Conservation (phyloP, 805 yeast species). For the Wickerhamiella azyma region DNA sequence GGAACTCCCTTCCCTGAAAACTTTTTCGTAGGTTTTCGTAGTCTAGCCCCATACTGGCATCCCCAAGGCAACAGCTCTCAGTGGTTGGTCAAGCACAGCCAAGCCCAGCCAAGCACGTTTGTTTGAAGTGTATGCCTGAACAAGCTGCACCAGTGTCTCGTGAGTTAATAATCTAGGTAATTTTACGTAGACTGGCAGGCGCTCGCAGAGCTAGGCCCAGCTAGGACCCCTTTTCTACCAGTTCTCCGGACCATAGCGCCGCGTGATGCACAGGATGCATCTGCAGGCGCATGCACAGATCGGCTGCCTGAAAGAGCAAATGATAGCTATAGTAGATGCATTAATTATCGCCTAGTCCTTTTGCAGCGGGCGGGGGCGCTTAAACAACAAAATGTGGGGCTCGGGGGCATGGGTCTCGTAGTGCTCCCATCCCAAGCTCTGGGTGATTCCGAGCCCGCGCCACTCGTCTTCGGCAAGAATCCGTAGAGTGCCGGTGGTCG, state of each 20-base stretch:
- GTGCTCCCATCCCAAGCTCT: conserved; percentile 94
- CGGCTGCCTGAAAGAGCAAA: background rate
- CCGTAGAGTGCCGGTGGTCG: conserved; percentile 86
- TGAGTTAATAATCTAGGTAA: too few species aligned
- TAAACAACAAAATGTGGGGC: conserved; percentile 87
- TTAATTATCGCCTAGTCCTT: background rate
- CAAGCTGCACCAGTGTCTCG: too few species aligned
- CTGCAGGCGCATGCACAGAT: background rate
- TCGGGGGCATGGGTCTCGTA: conserved; percentile 98
- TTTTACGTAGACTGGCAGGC: too few species aligned
- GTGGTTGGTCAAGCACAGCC: too few species aligned
- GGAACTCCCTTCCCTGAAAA: too few species aligned
- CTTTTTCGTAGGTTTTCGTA: too few species aligned
- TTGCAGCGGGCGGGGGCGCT: conserved; percentile 24
- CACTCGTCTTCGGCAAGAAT: conserved; percentile 91
- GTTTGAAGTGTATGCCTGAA: too few species aligned
- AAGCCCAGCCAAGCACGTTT: too few species aligned
- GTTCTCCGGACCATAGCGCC: background rate
- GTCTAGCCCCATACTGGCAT: too few species aligned
- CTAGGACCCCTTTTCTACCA: background rate
- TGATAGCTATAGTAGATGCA: background rate
- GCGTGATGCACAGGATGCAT: background rate
- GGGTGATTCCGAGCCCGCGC: conserved; percentile 97
- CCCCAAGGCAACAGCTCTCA: too few species aligned
- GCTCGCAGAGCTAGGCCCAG: background rate